Evolutionary conservation across 2,329 filamentous ascomycete species (phyloP).

Genomic region (Sporothrix curviconia): DNA sequence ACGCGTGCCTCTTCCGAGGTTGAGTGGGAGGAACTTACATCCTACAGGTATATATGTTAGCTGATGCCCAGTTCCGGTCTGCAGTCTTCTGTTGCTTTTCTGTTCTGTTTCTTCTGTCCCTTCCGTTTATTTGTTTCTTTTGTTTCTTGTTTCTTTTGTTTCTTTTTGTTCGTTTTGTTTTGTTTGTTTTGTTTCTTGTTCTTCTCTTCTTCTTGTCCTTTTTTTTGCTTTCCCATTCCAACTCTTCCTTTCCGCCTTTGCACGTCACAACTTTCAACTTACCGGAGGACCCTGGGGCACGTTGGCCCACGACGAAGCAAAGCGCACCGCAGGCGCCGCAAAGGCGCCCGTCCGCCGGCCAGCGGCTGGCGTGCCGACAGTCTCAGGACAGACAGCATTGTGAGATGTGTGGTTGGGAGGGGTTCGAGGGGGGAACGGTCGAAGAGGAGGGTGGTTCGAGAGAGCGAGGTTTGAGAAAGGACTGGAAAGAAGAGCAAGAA

Average conservation of each 20-base stretch:
- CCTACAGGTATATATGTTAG: conserved; percentile 25
- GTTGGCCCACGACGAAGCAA: conserved; percentile 80
- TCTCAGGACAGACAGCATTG: conserved; percentile 52
- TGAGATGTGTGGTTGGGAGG: conserved; percentile 22
- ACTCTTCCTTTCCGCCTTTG: not conserved
- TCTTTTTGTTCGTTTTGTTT: not conserved
- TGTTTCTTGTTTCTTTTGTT: not conserved
- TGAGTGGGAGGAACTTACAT: conserved; percentile 26
- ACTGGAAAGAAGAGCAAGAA: not conserved
- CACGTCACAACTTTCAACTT: conserved; percentile 35
- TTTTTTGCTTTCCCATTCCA: not conserved
- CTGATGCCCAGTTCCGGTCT: not conserved
- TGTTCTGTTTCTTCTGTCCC: not conserved
- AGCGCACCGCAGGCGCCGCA: conserved; percentile 39
- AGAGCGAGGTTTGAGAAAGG: not conserved
- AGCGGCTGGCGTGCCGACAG: conserved; percentile 43
- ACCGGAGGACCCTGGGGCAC: conserved; percentile 92
- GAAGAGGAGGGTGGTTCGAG: too few relatives aligned
- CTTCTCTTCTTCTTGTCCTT: not conserved
- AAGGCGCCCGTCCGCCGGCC: conserved; percentile 32
- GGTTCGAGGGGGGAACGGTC: not conserved
- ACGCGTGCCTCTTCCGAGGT: conserved; percentile 21
- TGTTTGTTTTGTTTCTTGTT: not conserved
- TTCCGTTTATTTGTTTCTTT: not conserved
- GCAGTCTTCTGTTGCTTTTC: not conserved